These are phyloP conservation scores for Rachicladosporium sp. DNA, from an alignment of 2,329 filamentous ascomycete genomes.

Conservation along the genomic window DNA sequence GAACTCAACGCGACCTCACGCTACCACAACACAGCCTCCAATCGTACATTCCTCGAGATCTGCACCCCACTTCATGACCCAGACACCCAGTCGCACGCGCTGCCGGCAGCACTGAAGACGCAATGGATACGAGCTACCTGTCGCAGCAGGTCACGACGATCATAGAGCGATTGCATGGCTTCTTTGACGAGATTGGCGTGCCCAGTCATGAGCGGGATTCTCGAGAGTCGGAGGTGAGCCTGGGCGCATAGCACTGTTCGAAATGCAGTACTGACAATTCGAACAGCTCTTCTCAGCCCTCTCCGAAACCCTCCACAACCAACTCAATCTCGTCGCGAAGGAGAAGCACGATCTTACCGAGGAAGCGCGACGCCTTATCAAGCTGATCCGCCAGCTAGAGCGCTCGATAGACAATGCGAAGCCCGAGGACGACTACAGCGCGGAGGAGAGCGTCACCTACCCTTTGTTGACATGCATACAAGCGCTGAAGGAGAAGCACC, in stretches of 20 bases:
- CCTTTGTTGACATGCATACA: constrained; percentile 72
- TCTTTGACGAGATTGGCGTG: constrained; percentile 98
- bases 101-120: constrained; percentile 18
- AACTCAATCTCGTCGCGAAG: constrained; percentile 70
- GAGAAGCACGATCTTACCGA: constrained; percentile 90
- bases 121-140: constrained; percentile 83
- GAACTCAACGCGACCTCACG: no score
- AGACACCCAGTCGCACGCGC: constrained; percentile 7
- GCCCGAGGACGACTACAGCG: constrained; percentile 49
- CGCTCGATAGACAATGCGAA: constrained; percentile 68
- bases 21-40: no score
- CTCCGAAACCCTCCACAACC: constrained; percentile 82
- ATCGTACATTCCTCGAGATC: no score
- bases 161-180: constrained; percentile 79
- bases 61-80: no score
- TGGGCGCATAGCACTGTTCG: no score
- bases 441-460: constrained; percentile 64
- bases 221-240: constrained; percentile 63
- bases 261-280: constrained; percentile 1
- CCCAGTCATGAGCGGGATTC: constrained; percentile 81
- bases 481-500: constrained; percentile 73
- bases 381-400: constrained; percentile 86
- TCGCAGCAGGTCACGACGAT: constrained; percentile 92
- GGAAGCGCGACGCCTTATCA: constrained; percentile 75
- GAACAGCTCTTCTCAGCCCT: constrained; percentile 69